Percentiles rank a stretch among this genome's conserved stretches.
Conservation (phyloP, 2,329 filamentous ascomycete genomes). For the Microsporum audouinii region DNA sequence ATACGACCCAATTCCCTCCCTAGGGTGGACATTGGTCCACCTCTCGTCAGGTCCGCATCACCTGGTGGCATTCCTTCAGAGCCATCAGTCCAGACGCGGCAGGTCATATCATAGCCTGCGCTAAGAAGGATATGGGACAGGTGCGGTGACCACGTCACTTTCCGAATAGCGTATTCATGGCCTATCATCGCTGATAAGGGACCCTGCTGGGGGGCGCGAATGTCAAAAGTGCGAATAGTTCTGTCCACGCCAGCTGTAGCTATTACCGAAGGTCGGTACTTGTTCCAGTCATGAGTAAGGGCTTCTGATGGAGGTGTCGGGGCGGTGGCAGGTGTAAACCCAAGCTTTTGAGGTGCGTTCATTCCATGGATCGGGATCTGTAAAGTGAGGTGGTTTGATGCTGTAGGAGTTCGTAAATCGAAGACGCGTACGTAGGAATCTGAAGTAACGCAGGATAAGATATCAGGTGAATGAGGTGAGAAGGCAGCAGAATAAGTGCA, state of each 20-base stretch:
- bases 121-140: conserved; percentile 76
- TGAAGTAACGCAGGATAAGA: conserved; percentile 77
- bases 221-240: conserved; percentile 78
- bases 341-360: conserved; percentile 35
- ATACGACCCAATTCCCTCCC: conserved; percentile 73
- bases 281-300: conserved; percentile 98
- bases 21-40: conserved; percentile 33
- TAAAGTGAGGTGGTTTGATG: conserved; percentile 74
- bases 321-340: conserved; percentile 24
- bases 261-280: conserved; percentile 75
- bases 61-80: conserved; percentile 30
- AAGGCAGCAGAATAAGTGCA: conserved; percentile 93
- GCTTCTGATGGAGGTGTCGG: conserved; percentile 60
- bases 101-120: conserved; percentile 97
- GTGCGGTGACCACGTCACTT: conserved; percentile 86
- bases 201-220: conserved; percentile 61
- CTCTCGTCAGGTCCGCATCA: conserved; percentile 30
- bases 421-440: conserved; percentile 85
- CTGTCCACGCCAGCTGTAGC: conserved; percentile 85
- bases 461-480: conserved; percentile 72
- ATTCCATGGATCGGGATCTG: conserved; percentile 73
- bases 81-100: conserved; percentile 85
- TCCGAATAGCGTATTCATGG: conserved; percentile 81
- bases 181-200: conserved; percentile 65
- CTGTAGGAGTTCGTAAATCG: conserved; percentile 78